Conservation (phyloP, 2,329 filamentous ascomycete genomes). For the Phoma sp. region DNA sequence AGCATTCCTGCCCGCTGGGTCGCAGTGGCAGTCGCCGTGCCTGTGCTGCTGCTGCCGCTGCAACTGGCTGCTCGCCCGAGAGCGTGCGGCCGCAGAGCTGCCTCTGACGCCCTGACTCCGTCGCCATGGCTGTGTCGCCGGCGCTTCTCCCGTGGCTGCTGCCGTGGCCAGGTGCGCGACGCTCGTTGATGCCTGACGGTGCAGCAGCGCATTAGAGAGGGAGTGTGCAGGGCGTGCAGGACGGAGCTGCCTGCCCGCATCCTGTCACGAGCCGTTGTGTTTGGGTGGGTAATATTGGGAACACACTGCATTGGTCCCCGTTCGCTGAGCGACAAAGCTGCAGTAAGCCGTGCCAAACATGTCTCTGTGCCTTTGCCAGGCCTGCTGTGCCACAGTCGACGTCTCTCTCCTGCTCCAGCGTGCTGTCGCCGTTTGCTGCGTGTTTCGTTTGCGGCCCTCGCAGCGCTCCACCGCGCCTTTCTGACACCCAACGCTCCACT, state of each 20-base stretch:
- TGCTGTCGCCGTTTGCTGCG: conserved; percentile 22
- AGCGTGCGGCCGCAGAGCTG: conserved; percentile 12
- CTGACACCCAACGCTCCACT: conserved; percentile 11
- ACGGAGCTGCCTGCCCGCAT: conserved; percentile 6
- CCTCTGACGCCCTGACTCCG: conserved; percentile 16
- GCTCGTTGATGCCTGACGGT: conserved; percentile 26
- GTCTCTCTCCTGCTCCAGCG: neutral
- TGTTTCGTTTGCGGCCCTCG: conserved; percentile 26
- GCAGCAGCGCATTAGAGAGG: conserved; percentile 13
- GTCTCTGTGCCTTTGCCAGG: conserved; percentile 17
- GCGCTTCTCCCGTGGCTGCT: too few relatives aligned
- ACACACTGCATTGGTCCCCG: conserved; percentile 15
- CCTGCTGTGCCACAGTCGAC: neutral
- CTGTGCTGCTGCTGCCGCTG: conserved; percentile 21
- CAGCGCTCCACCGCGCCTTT: conserved; percentile 4
- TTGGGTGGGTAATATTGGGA: conserved; percentile 27
- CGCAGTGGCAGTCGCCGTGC: conserved; percentile 22
- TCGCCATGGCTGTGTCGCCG: neutral
- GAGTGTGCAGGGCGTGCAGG: conserved; percentile 15
- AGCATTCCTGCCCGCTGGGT: conserved; percentile 37
- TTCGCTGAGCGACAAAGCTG: conserved; percentile 14
- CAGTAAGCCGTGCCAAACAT: conserved; percentile 33
- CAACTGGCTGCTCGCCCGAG: conserved; percentile 24
- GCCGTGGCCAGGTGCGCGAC: too few relatives aligned
- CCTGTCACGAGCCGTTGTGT: conserved; percentile 14